Evolutionary conservation across 225 moss, liverwort and hornwort species (phyloP).

Genomic region (Anthoceros angustus): DNA sequence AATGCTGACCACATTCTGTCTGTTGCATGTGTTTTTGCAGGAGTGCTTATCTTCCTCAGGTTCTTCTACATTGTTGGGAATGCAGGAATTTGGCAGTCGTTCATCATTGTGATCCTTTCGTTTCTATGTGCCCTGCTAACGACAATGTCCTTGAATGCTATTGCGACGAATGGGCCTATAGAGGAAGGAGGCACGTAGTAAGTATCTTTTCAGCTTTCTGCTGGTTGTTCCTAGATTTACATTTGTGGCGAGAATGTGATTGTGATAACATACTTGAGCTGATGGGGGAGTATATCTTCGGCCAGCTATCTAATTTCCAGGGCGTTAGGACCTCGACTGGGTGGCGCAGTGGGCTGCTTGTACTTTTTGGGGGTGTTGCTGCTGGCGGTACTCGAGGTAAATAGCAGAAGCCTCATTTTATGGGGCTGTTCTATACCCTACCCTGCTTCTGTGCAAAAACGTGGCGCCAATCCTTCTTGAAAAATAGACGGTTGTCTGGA

Average conservation of each 20-base stretch:
- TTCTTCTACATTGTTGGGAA: slow-evolving; percentile 93
- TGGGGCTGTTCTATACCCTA: not conserved
- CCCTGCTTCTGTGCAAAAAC: no score
- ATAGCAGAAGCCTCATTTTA: not conserved
- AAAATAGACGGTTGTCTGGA: no score
- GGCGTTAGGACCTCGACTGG: slow-evolving; percentile 81
- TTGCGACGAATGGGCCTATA: slow-evolving; percentile 93
- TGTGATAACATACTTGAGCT: not conserved
- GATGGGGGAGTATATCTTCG: not conserved
- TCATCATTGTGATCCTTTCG: slow-evolving; percentile 61
- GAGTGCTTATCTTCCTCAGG: slow-evolving; percentile 82
- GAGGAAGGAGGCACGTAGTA: slow-evolving; percentile 99
- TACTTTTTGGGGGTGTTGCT: slow-evolving; percentile 79
- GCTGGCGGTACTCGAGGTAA: slow-evolving; percentile 81
- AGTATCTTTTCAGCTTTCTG: slow-evolving; percentile 17
- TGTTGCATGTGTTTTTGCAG: slow-evolving; percentile 20
- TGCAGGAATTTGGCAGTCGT: slow-evolving; percentile 91
- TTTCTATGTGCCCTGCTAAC: slow-evolving; percentile 79
- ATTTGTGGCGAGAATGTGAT: no score
- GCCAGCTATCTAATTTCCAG: slow-evolving; percentile 80
- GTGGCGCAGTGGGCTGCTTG: slow-evolving; percentile 83
- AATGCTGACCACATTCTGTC: not conserved
- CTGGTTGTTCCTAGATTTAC: no score
- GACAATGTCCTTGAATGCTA: slow-evolving; percentile 79
- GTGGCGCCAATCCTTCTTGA: no score